Percentiles rank a stretch among this genome's conserved stretches.
Evolutionary conservation across 805 yeast species (phyloP).

Genomic region (Pichia californica): DNA sequence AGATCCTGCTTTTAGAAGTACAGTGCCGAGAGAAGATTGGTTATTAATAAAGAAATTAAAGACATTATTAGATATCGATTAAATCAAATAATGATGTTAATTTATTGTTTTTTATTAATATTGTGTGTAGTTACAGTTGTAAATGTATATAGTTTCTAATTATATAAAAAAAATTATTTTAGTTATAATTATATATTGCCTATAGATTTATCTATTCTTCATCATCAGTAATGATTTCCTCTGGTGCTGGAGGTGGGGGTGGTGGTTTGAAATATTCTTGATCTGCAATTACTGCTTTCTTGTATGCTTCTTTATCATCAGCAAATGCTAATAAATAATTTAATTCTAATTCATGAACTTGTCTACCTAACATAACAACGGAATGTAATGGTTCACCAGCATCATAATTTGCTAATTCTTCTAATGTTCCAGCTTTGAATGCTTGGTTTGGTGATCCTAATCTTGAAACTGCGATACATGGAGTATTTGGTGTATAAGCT

Average conservation of each 20-base stretch:
- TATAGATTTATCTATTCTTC: slow-evolving; percentile 1
- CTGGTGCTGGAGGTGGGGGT: slow-evolving; percentile 13
- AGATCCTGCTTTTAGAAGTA: slow-evolving; percentile 95
- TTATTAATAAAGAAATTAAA: slow-evolving; percentile 81
- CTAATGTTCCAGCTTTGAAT: slow-evolving; percentile 79
- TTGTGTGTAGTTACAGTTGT: no score
- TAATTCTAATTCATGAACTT: slow-evolving; percentile 86
- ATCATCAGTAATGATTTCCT: slow-evolving; percentile 14
- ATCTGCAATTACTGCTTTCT: slow-evolving; percentile 41
- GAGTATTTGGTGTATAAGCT: slow-evolving; percentile 82
- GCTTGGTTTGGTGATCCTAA: slow-evolving; percentile 80
- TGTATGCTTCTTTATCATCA: slow-evolving; percentile 49
- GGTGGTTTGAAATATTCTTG: slow-evolving; percentile 58
- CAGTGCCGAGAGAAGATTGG: slow-evolving; percentile 96
- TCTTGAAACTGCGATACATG: slow-evolving; percentile 90
- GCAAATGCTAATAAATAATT: slow-evolving; percentile 78
- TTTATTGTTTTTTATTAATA: background rate
- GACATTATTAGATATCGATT: slow-evolving; percentile 70
- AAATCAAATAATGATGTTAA: background rate
- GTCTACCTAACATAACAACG: slow-evolving; percentile 83
- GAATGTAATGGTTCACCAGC: slow-evolving; percentile 95
- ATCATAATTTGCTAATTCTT: slow-evolving; percentile 73
- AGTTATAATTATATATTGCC: no score
- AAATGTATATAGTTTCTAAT: background rate
- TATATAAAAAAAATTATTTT: background rate